These are phyloP conservation scores for Vigna nakashimae DNA, from an alignment of 306 rosid species.

Conservation along the genomic window DNA sequence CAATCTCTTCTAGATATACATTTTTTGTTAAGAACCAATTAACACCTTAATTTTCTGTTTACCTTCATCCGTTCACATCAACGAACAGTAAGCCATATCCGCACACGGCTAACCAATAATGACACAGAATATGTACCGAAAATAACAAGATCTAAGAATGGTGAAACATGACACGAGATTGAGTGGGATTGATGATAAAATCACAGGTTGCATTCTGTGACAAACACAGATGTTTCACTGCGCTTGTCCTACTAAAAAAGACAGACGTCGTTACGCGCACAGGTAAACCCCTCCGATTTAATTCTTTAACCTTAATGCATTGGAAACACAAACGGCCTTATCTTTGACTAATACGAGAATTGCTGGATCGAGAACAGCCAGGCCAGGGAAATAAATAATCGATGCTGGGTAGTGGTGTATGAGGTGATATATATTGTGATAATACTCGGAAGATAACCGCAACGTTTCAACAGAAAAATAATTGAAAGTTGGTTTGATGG, in stretches of 20 bases:
- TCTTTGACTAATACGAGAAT: conserved; percentile 18
- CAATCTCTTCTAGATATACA: conserved; percentile 28
- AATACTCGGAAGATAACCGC: background rate
- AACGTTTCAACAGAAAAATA: conserved; percentile 39
- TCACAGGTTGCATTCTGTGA: conserved; percentile 19
- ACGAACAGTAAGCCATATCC: conserved; percentile 6
- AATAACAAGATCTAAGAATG: conserved; percentile 23
- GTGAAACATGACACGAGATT: conserved; percentile 44
- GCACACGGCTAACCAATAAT: background rate
- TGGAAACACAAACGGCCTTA: conserved; percentile 9
- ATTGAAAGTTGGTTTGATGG: conserved; percentile 33
- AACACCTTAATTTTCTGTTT: conserved; percentile 22
- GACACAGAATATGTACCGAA: conserved; percentile 23
- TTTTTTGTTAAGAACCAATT: conserved; percentile 25
- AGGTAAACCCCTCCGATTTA: background rate
- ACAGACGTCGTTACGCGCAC: background rate
- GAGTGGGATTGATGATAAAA: background rate
- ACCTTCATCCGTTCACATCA: background rate
- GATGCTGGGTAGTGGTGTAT: conserved; percentile 11
- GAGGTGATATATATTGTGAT: background rate
- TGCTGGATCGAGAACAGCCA: background rate
- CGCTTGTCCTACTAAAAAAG: conserved; percentile 20
- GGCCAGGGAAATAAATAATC: conserved; percentile 24
- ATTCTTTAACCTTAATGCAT: conserved; percentile 3
- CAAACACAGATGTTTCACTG: background rate